Evolutionary conservation across 495 filamentous ascomycete species (phyloP), one percentile per base, ranked within the genome.

Genomic region (Saxophila tyrrhenica): DNA sequence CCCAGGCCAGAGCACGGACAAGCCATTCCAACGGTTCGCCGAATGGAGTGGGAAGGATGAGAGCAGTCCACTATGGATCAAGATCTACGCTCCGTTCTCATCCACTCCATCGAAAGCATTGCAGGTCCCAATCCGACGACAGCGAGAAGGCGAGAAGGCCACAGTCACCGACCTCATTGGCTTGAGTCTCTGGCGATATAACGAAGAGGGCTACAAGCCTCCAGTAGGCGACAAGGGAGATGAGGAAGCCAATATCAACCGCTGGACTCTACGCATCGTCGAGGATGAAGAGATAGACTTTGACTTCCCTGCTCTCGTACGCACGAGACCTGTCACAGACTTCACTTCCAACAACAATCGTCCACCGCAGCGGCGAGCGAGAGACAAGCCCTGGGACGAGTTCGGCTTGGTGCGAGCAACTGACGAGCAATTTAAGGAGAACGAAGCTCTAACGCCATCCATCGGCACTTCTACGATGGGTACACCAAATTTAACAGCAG

Each of bases 231-330:
- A 17, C n/a, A 74, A 79, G 1, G 29, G 29, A 5, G 71, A 73
- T 17, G 76, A 80, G 25, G 86, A 88, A 62, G 69, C 85, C 25
- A 91, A 88, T 53, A 85, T 95, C 47, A 97, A 97, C 62, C 79
- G 82, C 63, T 99, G 92, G 91, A 85, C 83, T 10, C 70, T 99
- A 16, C 77, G 89, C 25, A 95, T 99, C 86, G 87, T 96, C 8
- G 92, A 99, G 59, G 86, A 90, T 62, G 90, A 86, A 9, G 92
- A 99, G 63, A 85, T 96, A 2, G 92, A 99, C 60, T 88, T 87
- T 61, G 92, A 99, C 64, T 97, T 99, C 59, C 90, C 89, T 3
- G 80, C 92, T 0, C 72, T 97, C 8, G 81, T 82, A 52, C 78
- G 92, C 41, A 89, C 79, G 23, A 83, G 86, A 59, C 79, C 83